Percentiles rank a stretch among this genome's conserved stretches.
Conservation (phyloP, 129 eudicot genomes). For the Sambucus nigra region DNA sequence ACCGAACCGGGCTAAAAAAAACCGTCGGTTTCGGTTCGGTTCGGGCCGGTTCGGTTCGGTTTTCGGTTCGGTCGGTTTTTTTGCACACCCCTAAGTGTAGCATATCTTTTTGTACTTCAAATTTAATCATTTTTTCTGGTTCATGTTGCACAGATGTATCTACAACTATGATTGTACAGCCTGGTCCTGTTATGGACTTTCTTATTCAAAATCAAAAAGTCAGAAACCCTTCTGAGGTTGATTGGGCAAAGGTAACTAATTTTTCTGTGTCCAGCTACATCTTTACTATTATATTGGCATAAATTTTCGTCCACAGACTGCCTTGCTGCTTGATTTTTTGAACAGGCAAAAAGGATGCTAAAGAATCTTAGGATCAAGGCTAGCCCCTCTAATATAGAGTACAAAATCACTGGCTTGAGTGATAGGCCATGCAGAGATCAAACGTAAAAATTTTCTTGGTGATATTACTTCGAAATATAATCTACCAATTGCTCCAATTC, state of each 20-base stretch:
- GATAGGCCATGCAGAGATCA: constrained; percentile 62
- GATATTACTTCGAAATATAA: too few relatives aligned
- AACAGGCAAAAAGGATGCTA: constrained; percentile 51
- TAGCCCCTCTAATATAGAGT: constrained; percentile 43
- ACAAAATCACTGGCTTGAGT: constrained; percentile 67
- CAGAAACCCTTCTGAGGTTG: constrained; percentile 49
- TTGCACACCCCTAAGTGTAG: too few relatives aligned
- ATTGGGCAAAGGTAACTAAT: constrained; percentile 67
- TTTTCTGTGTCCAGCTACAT: not conserved
- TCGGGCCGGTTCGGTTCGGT: too few relatives aligned
- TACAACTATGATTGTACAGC: constrained; percentile 83
- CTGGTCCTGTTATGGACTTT: constrained; percentile 84
- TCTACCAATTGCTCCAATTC: constrained; percentile 10
- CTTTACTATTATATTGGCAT: not conserved
- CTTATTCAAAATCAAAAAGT: constrained; percentile 61
- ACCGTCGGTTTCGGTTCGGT: too few relatives aligned
- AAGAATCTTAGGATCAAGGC: constrained; percentile 61
- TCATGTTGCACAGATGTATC: constrained; percentile 49
- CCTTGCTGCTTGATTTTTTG: not conserved
- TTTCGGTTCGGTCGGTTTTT: too few relatives aligned
- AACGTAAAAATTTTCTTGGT: constrained; percentile 24
- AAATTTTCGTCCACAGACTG: not conserved
- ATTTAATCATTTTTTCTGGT: not conserved
- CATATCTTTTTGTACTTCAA: not conserved
- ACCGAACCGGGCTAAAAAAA: too few relatives aligned